phyloP scores from a whole-genome alignment of 2,329 filamentous ascomycete species.

The Zalaria sp. region DNA sequence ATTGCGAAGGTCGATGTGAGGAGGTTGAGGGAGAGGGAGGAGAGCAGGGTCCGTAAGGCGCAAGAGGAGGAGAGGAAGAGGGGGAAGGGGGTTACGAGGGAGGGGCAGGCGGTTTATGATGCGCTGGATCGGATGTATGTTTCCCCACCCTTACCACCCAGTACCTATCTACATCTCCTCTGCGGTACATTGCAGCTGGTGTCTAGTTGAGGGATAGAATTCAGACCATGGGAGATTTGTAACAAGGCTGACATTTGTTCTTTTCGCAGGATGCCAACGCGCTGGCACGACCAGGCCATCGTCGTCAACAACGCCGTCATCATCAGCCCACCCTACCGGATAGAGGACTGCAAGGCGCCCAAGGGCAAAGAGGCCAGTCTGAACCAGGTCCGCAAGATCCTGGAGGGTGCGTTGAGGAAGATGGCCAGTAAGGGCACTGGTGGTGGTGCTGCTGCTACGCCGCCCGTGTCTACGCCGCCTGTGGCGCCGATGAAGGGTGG shows the following conservation, averaged over 20 bases:
- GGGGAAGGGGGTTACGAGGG: conserved; percentile 45
- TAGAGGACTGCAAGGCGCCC: conserved; percentile 37
- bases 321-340: conserved; percentile 42
- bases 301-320: conserved; percentile 47
- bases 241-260: not conserved
- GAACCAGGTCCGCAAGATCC: conserved; percentile 28
- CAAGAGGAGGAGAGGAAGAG: conserved; percentile 43
- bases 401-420: conserved; percentile 33
- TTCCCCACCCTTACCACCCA: not conserved
- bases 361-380: conserved; percentile 27
- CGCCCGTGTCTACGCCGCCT: not conserved
- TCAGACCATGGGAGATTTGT: too few relatives aligned
- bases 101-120: conserved; percentile 51
- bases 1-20: conserved; percentile 40
- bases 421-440: conserved; percentile 8
- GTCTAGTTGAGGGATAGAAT: too few relatives aligned
- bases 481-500: conserved; percentile 3
- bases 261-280: conserved; percentile 32
- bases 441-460: not conserved
- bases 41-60: conserved; percentile 39
- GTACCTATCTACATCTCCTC: not conserved
- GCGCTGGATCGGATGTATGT: conserved; percentile 42
- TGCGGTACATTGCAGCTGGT: not conserved
- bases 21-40: conserved; percentile 40
- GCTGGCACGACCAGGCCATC: conserved; percentile 46